Base-by-base conservation (phyloP, 208 protist genomes). In the Acanthamoeba castellanii region DNA sequence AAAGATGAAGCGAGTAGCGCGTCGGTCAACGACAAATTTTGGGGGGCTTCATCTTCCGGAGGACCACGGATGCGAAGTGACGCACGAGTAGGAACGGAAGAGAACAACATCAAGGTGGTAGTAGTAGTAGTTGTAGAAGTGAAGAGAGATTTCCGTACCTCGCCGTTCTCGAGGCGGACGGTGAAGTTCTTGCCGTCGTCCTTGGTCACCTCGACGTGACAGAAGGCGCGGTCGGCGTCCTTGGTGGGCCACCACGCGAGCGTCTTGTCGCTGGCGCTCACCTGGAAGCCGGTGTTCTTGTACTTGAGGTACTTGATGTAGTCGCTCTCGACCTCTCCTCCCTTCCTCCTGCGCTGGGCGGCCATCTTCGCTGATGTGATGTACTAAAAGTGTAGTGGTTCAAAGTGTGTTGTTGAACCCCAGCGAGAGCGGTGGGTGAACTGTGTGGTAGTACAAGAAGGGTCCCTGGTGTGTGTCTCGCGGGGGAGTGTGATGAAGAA, bases 221-320 rank as follows among this genome's bases (percentile, higher is more conserved):
- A 50, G 81, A 95, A 97, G 66, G 88, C 88, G 13, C 50, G 52
- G 50, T 97, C 96, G 61, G 50, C 90, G 37, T 97, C 95, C 61
- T 96, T 97, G 61, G 95, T 91, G 94, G 95, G 95, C 45, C 66
- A 96, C 96, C 96, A 97, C 50, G 95, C 55, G 27, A 95, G 94
- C 52, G 92, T 96, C 85, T 97, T 97, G 57, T 97, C 96, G 30
- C 92, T 92, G 32, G 92, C 94, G 22, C 92, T 74, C 0, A 95
- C 47, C 81, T 96, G 94, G 89, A 95, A 95, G 34, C 74, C 42
- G 34, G 30, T 95, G 90, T 81, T 94, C 94, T 95, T 95, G 84
- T 64, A 57, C 52, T 96, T 96, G 9, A 96, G 74, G 52, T 95
- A 95, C 88, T 96, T 96, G 27, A 72, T 64, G 70, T 96, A 96